A percentile compares a stretch with the other conserved stretches of the same genome.
Conservation (phyloP, 225 moss, liverwort and hornwort genomes). For the Pseudisothecium myosuroides region DNA sequence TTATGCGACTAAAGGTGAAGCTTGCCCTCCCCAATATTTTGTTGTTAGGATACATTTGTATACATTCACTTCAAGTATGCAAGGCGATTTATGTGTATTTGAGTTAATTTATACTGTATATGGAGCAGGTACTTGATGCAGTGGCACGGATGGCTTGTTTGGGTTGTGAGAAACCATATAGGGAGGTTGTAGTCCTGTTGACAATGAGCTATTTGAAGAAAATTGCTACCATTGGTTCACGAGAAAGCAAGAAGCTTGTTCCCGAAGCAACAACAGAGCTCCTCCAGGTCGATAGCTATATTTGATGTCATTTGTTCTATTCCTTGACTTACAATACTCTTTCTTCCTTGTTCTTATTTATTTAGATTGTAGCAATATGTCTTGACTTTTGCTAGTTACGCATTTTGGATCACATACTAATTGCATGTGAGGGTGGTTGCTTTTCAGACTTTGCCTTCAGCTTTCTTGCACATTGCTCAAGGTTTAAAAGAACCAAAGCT, state of each 20-base stretch:
- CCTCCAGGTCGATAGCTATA: slow-evolving; percentile 34
- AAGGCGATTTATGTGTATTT: background rate
- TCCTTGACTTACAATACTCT: background rate
- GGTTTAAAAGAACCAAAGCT: slow-evolving; percentile 49
- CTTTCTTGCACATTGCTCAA: slow-evolving; percentile 68
- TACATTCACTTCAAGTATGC: background rate
- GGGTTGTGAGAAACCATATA: slow-evolving; percentile 76
- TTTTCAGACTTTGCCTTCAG: slow-evolving; percentile 63
- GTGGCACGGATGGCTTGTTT: slow-evolving; percentile 75
- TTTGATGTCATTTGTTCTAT: background rate
- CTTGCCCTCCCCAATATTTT: background rate
- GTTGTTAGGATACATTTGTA: background rate
- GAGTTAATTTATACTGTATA: background rate
- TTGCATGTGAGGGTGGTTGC: background rate
- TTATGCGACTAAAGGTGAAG: slow-evolving; percentile 64
- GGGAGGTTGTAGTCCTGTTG: slow-evolving; percentile 68
- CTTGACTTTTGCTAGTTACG: background rate
- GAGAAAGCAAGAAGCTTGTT: slow-evolving; percentile 38
- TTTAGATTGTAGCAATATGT: background rate
- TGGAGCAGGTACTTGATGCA: slow-evolving; percentile 67
- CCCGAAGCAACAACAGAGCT: slow-evolving; percentile 67
- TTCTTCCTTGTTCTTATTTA: background rate
- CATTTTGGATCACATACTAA: background rate
- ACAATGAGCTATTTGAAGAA: slow-evolving; percentile 67
- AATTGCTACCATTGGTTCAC: slow-evolving; percentile 43